Evolutionary conservation across 1,284 basidiomycete species (phyloP).

Genomic region (Trichosporon sp.): DNA sequence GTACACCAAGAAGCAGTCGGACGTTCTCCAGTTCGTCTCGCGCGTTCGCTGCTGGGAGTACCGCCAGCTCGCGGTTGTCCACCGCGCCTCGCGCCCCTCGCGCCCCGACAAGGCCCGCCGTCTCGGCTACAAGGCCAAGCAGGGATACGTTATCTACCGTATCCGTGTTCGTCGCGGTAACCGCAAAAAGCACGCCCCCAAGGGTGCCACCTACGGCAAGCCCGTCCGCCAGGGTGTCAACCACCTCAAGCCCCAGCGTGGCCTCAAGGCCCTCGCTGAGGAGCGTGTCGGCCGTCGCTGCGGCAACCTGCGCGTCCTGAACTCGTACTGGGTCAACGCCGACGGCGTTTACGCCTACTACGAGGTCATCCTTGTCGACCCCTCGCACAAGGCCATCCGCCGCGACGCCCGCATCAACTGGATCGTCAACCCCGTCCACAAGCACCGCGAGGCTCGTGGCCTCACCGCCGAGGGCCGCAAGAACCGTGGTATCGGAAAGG

Average conservation of each 20-base stretch:
- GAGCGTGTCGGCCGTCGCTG: slow-evolving; percentile 97
- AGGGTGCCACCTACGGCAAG: slow-evolving; percentile 99
- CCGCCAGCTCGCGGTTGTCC: slow-evolving; percentile 95
- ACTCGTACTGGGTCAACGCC: slow-evolving; percentile 99
- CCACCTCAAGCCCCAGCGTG: slow-evolving; percentile 97
- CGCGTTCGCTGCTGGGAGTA: slow-evolving; percentile 99
- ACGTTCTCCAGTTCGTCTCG: slow-evolving; percentile 96
- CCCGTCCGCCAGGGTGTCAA: slow-evolving; percentile 99
- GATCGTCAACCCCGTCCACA: slow-evolving; percentile 98
- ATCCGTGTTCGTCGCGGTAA: slow-evolving; percentile 96
- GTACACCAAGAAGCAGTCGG: slow-evolving; percentile 53
- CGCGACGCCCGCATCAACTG: slow-evolving; percentile 91
- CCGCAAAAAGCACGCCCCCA: slow-evolving; percentile 97
- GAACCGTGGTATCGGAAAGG: slow-evolving; percentile 80
- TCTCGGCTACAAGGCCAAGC: slow-evolving; percentile 99
- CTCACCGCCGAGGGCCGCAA: slow-evolving; percentile 95
- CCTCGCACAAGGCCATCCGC: slow-evolving; percentile 63
- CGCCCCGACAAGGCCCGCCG: slow-evolving; percentile 99
- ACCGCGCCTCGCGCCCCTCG: slow-evolving; percentile 94
- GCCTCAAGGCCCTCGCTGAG: slow-evolving; percentile 89
- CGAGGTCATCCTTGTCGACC: slow-evolving; percentile 96
- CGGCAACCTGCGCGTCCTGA: slow-evolving; percentile 90
- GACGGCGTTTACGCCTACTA: slow-evolving; percentile 99
- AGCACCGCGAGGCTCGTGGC: slow-evolving; percentile 94
- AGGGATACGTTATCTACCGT: slow-evolving; percentile 98